Conservation (phyloP, 805 yeast species). For the Zygoascus flipseniorum region DNA sequence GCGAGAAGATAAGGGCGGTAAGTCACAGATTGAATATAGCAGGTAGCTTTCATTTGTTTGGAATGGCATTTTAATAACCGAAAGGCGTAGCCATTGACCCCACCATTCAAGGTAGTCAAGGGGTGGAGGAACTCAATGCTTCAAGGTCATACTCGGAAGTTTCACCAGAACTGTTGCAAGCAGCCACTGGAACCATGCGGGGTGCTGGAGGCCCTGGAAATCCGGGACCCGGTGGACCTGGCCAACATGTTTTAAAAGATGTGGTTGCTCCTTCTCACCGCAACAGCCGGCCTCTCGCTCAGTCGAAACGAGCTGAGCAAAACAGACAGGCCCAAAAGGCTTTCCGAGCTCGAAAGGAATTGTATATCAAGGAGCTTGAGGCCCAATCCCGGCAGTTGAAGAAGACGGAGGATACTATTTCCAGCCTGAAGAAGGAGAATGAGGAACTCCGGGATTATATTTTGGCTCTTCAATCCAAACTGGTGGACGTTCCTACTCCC, state of each 20-base stretch:
- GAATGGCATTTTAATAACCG: neutral
- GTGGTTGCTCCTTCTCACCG: neutral
- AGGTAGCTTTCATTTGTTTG: neutral
- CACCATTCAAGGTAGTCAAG: neutral
- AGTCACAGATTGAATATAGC: neutral
- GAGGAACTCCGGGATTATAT: slow-evolving; percentile 64
- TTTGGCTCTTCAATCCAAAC: slow-evolving; percentile 53
- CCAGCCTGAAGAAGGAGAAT: slow-evolving; percentile 61
- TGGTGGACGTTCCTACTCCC: slow-evolving; percentile 37
- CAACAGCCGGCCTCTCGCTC: slow-evolving; percentile 26
- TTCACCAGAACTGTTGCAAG: neutral
- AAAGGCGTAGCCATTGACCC: neutral
- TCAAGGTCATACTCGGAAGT: neutral
- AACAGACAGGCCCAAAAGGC: slow-evolving; percentile 90
- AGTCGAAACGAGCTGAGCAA: slow-evolving; percentile 82
- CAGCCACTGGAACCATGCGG: neutral
- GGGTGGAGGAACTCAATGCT: neutral
- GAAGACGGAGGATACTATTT: slow-evolving; percentile 54
- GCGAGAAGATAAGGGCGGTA: neutral
- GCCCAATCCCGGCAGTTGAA: slow-evolving; percentile 55
- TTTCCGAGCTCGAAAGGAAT: slow-evolving; percentile 76
- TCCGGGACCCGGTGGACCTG: neutral
- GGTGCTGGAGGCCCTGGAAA: neutral
- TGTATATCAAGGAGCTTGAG: slow-evolving; percentile 73
- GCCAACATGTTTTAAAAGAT: neutral